phyloP scores from a whole-genome alignment of 495 filamentous ascomycete genomes.

The Tetracladium marchalianum region DNA sequence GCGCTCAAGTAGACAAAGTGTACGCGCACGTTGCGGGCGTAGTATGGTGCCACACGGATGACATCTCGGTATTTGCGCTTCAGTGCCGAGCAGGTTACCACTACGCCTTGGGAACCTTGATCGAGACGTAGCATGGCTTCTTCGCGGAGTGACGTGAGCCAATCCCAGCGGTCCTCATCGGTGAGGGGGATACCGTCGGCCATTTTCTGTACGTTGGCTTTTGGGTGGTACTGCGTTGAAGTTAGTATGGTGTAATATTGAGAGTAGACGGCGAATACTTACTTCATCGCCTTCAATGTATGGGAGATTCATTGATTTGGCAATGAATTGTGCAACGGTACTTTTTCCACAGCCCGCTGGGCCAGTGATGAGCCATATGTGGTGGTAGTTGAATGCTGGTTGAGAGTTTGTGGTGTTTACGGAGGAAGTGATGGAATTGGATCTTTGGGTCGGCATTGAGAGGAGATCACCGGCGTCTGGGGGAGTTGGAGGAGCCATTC shows the following conservation, averaged over 20 bases:
- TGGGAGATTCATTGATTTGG: conserved; percentile 57
- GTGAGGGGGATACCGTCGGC: conserved; percentile 74
- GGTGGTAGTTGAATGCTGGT: conserved; percentile 39
- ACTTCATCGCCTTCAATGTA: conserved; percentile 97
- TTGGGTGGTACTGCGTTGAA: conserved; percentile 68
- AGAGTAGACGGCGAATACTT: conserved; percentile 26
- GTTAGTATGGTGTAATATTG: conserved; percentile 10
- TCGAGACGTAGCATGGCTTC: conserved; percentile 49
- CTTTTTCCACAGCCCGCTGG: conserved; percentile 96
- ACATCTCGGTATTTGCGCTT: conserved; percentile 98
- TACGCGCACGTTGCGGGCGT: conserved; percentile 51
- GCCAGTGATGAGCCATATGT: conserved; percentile 97
- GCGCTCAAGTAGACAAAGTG: conserved; percentile 92
- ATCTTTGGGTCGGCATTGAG: too few species aligned
- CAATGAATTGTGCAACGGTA: conserved; percentile 75
- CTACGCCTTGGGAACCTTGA: conserved; percentile 58
- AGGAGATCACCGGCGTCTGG: too few species aligned
- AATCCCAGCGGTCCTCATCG: conserved; percentile 96
- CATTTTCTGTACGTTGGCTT: conserved; percentile 91
- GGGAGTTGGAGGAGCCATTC: too few species aligned
- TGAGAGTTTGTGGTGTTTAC: not conserved
- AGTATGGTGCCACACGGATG: conserved; percentile 80
- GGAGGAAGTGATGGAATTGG: too few species aligned
- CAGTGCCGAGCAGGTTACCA: conserved; percentile 91
- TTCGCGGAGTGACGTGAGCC: conserved; percentile 83